Conservation (phyloP, 495 filamentous ascomycete species). For the Aspergillus saccharolyticus region DNA sequence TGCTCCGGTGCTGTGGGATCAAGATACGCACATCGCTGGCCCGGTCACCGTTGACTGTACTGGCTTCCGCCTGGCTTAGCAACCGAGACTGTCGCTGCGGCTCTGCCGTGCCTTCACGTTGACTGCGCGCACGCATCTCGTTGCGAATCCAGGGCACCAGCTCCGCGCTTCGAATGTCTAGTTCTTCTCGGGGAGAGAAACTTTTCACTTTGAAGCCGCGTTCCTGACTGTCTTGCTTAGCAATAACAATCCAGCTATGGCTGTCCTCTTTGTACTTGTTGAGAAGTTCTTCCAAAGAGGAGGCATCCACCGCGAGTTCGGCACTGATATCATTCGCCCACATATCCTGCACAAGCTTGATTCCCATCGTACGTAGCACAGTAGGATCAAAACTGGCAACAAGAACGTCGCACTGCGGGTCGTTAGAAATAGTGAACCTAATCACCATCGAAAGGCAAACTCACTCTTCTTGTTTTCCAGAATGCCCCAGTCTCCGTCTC, state of each 20-base stretch:
- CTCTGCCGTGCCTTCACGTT: conserved; percentile 49
- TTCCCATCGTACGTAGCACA: conserved; percentile 65
- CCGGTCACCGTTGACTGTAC: conserved; percentile 36
- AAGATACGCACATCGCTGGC: conserved; percentile 79
- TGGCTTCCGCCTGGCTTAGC: conserved; percentile 38
- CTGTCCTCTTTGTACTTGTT: conserved; percentile 63
- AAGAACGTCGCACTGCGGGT: conserved; percentile 72
- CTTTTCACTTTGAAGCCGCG: conserved; percentile 70
- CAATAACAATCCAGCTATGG: conserved; percentile 80
- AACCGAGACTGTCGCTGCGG: conserved; percentile 43
- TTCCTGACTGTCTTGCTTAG: conserved; percentile 72
- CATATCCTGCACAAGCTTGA: conserved; percentile 71
- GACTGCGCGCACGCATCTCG: conserved; percentile 75
- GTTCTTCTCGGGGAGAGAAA: conserved; percentile 72
- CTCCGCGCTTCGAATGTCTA: conserved; percentile 68
- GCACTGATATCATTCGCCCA: conserved; percentile 83
- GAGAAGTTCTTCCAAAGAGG: conserved; percentile 66
- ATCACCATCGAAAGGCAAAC: conserved; percentile 14
- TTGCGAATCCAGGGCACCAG: conserved; percentile 75
- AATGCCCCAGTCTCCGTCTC: conserved; percentile 46
- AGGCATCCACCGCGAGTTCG: conserved; percentile 79
- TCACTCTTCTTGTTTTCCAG: conserved; percentile 60
- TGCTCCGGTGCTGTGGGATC: conserved; percentile 70
- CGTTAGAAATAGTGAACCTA: conserved; percentile 6
- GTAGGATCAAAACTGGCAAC: conserved; percentile 79